Evolutionary conservation across 768 basidiomycete species (phyloP).

Genomic region (Termitomyces sp.): DNA sequence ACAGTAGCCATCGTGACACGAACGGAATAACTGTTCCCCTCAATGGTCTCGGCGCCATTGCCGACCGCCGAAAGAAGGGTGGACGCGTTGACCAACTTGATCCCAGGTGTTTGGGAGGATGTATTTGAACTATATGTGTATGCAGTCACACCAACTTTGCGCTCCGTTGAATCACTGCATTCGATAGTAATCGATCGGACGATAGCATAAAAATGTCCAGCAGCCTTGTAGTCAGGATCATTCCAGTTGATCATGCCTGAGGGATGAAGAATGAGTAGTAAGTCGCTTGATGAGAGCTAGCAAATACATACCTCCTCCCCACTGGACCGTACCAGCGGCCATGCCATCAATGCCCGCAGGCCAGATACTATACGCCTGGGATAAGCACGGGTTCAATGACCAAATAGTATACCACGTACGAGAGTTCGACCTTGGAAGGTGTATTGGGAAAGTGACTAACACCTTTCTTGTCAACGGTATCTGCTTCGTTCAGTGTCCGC

Average conservation of each 20-base stretch:
- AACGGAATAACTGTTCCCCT: slow-evolving; percentile 8
- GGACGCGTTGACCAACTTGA: slow-evolving; percentile 58
- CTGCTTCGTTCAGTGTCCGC: slow-evolving; percentile 61
- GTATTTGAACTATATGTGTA: slow-evolving; percentile 63
- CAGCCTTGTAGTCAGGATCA: slow-evolving; percentile 71
- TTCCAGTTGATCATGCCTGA: slow-evolving; percentile 73
- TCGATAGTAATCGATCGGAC: slow-evolving; percentile 60
- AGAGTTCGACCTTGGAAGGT: slow-evolving; percentile 78
- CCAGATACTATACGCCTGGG: slow-evolving; percentile 53
- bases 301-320: slow-evolving; percentile 58
- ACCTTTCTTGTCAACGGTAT: slow-evolving; percentile 54
- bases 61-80: slow-evolving; percentile 39
- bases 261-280: neutral
- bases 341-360: slow-evolving; percentile 68
- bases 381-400: neutral
- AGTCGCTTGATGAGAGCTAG: neutral
- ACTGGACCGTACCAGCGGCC: slow-evolving; percentile 68
- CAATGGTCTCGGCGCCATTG: slow-evolving; percentile 29
- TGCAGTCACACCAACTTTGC: slow-evolving; percentile 48
- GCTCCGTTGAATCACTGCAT: slow-evolving; percentile 50
- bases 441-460: slow-evolving; percentile 69
- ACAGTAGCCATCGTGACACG: slow-evolving; percentile 23
- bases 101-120: slow-evolving; percentile 46
- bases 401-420: slow-evolving; percentile 38
- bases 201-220: slow-evolving; percentile 72